Percentiles rank a stretch among this genome's conserved stretches.
Conservation (phyloP, 345 rosid genomes). For the Citrus unshiu region DNA sequence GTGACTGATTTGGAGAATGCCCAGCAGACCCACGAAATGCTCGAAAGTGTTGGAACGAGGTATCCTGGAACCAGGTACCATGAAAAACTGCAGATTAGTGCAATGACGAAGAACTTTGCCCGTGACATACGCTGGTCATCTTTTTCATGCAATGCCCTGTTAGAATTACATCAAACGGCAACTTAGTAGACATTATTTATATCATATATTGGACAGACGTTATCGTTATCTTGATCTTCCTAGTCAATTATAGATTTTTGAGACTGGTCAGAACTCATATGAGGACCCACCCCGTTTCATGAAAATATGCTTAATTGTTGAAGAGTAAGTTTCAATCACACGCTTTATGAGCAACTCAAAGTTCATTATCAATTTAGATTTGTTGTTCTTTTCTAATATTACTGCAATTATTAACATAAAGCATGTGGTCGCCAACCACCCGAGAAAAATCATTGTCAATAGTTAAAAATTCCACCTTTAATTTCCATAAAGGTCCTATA, state of each 20-base stretch:
- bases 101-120: slow-evolving; percentile 81
- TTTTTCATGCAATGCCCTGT: slow-evolving; percentile 88
- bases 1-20: slow-evolving; percentile 71
- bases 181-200: background rate
- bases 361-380: background rate
- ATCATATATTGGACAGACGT: too few relatives aligned
- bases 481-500: background rate
- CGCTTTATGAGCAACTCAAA: background rate
- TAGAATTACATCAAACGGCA: background rate
- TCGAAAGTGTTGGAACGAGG: slow-evolving; percentile 72
- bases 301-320: background rate
- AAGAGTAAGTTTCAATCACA: background rate
- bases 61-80: slow-evolving; percentile 81
- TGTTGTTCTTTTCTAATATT: background rate
- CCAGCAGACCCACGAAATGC: slow-evolving; percentile 92
- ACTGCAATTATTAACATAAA: background rate
- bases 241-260: background rate
- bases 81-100: slow-evolving; percentile 62
- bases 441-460: background rate
- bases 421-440: background rate
- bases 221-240: background rate
- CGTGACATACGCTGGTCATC: slow-evolving; percentile 65
- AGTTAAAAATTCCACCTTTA: background rate
- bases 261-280: background rate
- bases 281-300: background rate